Conservation (phyloP, 2,329 filamentous ascomycete species). For the Phialocephala sp. region DNA sequence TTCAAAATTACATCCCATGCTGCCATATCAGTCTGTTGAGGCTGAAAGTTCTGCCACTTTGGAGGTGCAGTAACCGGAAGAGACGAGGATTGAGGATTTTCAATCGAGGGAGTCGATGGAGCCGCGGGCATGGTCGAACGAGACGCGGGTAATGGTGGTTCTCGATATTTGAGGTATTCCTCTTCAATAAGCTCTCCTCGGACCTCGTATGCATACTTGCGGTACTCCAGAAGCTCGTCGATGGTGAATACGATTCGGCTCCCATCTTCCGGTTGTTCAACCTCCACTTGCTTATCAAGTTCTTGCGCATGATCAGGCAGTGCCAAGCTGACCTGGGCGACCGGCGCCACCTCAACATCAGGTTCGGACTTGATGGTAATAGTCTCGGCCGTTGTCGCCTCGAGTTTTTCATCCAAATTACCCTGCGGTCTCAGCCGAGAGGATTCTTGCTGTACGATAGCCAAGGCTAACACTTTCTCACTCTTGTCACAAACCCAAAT, state of each 20-base stretch:
- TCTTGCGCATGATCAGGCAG: background rate
- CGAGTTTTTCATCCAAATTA: background rate
- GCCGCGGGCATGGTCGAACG: background rate
- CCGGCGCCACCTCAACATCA: background rate
- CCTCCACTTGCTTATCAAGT: background rate
- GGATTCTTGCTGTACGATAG: background rate
- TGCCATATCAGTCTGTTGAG: constrained; percentile 12
- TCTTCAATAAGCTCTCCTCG: background rate
- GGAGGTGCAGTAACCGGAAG: background rate
- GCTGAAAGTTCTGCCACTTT: background rate
- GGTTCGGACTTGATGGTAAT: background rate
- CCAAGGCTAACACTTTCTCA: background rate
- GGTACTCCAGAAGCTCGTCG: background rate
- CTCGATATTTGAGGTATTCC: background rate
- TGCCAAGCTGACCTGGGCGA: background rate
- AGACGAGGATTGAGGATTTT: background rate
- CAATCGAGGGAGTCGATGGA: background rate
- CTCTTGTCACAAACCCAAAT: background rate
- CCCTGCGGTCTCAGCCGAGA: background rate
- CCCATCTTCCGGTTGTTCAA: background rate
- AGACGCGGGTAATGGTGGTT: background rate
- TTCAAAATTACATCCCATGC: constrained; percentile 6
- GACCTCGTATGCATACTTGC: background rate
- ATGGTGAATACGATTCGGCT: background rate
- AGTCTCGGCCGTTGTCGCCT: background rate